Conservation (phyloP, 176 grass and related monocot species). For the Zea luxurians region DNA sequence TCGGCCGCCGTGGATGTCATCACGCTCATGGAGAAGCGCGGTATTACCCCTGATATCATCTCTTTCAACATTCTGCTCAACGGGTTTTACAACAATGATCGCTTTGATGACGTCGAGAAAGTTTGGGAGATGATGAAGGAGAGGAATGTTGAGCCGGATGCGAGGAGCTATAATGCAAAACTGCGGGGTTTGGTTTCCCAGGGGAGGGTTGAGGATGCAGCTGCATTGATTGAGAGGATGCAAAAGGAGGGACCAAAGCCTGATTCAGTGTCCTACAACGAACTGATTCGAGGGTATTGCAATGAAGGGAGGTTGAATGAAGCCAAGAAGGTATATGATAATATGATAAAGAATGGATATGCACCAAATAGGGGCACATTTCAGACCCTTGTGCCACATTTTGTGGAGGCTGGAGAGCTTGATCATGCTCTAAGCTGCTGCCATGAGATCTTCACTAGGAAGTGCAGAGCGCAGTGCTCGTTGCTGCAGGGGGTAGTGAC, state of each 20-base stretch:
- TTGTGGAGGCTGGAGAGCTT: constrained; percentile 50
- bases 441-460: constrained; percentile 41
- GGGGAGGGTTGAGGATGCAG: constrained; percentile 43
- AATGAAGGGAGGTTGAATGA: constrained; percentile 52
- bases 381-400: constrained; percentile 43
- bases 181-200: constrained; percentile 46
- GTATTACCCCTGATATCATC: constrained; percentile 30
- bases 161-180: constrained; percentile 57
- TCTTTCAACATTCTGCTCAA: constrained; percentile 57
- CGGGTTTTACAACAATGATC: constrained; percentile 36
- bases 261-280: constrained; percentile 56
- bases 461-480: constrained; percentile 13
- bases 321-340: constrained; percentile 49
- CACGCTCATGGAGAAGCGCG: constrained; percentile 52
- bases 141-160: constrained; percentile 44
- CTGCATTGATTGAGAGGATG: constrained; percentile 47
- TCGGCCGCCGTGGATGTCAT: constrained; percentile 46
- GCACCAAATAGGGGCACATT: constrained; percentile 50
- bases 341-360: constrained; percentile 52
- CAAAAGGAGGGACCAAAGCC: constrained; percentile 51
- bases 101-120: constrained; percentile 31
- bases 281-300: constrained; percentile 51
- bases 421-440: constrained; percentile 53
- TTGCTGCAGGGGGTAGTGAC: constrained; percentile 53
- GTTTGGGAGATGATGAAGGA: constrained; percentile 63